Evolutionary conservation across 2,329 filamentous ascomycete genomes (phyloP).

Genomic region (Verticillium nonalfalfae): DNA sequence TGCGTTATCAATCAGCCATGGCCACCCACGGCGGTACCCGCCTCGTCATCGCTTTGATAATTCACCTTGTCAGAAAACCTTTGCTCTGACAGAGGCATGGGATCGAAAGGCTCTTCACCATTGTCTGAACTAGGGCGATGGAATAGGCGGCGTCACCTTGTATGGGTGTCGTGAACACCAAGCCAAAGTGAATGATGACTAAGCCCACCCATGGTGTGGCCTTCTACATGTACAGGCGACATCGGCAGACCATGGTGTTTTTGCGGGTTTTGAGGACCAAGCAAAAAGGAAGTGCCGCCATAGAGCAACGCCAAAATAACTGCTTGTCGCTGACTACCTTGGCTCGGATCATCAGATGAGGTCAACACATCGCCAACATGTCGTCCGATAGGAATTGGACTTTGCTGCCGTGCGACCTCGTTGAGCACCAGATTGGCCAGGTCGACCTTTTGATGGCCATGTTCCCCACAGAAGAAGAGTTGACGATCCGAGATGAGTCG

Average conservation of each 20-base stretch:
- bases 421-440: slow-evolving; percentile 40
- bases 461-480: slow-evolving; percentile 33
- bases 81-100: too few species aligned
- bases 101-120: too few species aligned
- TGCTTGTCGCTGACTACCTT: too few species aligned
- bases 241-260: background rate
- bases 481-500: slow-evolving; percentile 3
- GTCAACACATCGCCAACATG: background rate
- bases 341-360: too few species aligned
- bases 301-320: background rate
- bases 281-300: background rate
- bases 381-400: background rate
- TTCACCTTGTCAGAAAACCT: too few species aligned
- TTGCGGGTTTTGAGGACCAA: background rate
- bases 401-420: slow-evolving; percentile 31
- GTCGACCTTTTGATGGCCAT: slow-evolving; percentile 47
- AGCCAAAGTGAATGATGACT: background rate
- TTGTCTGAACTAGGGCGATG: too few species aligned
- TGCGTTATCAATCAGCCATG: background rate
- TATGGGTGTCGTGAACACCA: too few species aligned
- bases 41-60: background rate
- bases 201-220: background rate
- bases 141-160: too few species aligned
- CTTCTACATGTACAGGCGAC: background rate
- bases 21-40: background rate